Base-by-base conservation (phyloP, 2,329 filamentous ascomycete species). In the Gliomastix tumulicola region DNA sequence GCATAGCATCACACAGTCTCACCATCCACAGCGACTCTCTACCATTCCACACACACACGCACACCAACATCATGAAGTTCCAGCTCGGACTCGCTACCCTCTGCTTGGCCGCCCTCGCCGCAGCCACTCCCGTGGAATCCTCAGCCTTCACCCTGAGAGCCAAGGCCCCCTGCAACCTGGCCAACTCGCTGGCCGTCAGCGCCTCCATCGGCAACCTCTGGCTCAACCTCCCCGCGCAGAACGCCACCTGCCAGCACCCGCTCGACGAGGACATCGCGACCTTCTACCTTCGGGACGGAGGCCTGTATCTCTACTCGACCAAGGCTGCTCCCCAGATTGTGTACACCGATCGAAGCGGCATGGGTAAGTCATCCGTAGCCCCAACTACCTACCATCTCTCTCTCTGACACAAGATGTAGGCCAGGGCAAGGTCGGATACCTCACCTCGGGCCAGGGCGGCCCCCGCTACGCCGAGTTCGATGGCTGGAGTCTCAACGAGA, bases 341-440 rank as follows among this genome's bases (percentile, higher is more conserved):
- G 35, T 79, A 49, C 43, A 67, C 68, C 28, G 74, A 80, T 53
- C 67, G 69, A 31, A 75, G 70, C 32, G 74, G 72, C 48, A 76
- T 77, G 72, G 74, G 71, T 67, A 66, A 30, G 65, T 44, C 17
- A n/a, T n/a, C n/a, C n/a, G n/a, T n/a, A n/a, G n/a, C n/a, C n/a
- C 27, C n/a, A n/a, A n/a, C n/a, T n/a, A n/a, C n/a, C n/a, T n/a
- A n/a, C n/a, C n/a, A 9, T 25, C 23, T 25, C 23, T 25, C 23
- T 25, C 23, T 25, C 23, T 25, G 9, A n/a, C n/a, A n/a, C n/a
- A n/a, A 19, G 17, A 19, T 15, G 38, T 21, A 71, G 68, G 71
- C 44, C 69, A 73, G 45, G 76, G 76, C 35, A 55, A 60, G 17
- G 48, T 78, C 30, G 64, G 66, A 30, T 80, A 75, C 59, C 64